A percentile compares a stretch with the other conserved stretches of the same genome.
phyloP scores from a whole-genome alignment of 2,329 filamentous ascomycete species.

The Fusarium penzigii region DNA sequence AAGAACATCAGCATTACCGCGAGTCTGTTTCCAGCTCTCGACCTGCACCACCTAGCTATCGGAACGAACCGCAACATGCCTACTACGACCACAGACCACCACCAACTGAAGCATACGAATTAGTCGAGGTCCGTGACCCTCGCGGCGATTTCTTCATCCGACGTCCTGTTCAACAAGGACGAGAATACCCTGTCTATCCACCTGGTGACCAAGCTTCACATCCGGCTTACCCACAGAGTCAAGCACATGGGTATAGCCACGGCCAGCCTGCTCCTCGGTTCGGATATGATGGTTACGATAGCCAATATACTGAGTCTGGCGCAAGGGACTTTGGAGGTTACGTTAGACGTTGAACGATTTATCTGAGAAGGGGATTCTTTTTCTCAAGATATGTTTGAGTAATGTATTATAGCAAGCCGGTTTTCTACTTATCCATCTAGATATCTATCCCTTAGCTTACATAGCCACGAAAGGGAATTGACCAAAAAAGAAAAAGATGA shows the following conservation, averaged over 20 bases:
- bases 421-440: background rate
- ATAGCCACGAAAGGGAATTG: background rate
- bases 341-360: background rate
- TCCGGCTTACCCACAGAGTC: too few relatives aligned
- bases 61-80: constrained; percentile 6
- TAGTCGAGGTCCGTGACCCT: constrained; percentile 46
- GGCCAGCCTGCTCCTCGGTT: constrained; percentile 1
- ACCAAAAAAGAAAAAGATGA: background rate
- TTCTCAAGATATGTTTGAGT: background rate
- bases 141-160: constrained; percentile 49
- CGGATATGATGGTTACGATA: constrained; percentile 46
- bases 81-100: constrained; percentile 10
- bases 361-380: background rate
- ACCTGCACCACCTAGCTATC: constrained; percentile 10
- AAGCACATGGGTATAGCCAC: background rate
- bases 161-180: constrained; percentile 37
- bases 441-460: background rate
- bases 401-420: background rate
- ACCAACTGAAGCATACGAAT: constrained; percentile 41
- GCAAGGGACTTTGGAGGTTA: constrained; percentile 3
- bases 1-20: constrained; percentile 8
- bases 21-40: constrained; percentile 8
- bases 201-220: constrained; percentile 7
- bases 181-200: constrained; percentile 26
- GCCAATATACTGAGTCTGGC: constrained; percentile 37